phyloP scores from a whole-genome alignment of 2,329 filamentous ascomycete species.

The Fusarium torulosum region DNA sequence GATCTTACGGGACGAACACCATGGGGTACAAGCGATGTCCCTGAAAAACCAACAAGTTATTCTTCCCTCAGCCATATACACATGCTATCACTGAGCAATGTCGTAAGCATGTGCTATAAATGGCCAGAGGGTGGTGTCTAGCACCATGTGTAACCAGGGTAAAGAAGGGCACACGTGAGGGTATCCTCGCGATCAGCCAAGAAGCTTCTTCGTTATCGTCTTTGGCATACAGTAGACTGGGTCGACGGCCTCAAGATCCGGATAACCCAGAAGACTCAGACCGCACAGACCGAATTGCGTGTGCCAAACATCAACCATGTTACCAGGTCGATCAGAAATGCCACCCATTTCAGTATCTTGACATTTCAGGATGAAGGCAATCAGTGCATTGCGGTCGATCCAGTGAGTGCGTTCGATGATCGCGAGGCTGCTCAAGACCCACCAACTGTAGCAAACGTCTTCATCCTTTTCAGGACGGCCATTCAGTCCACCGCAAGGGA shows the following conservation, averaged over 20 bases:
- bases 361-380: constrained; percentile 84
- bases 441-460: constrained; percentile 99
- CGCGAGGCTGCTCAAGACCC: constrained; percentile 91
- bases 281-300: constrained; percentile 91
- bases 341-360: constrained; percentile 89
- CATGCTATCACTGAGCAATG: constrained; percentile 64
- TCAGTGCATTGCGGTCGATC: constrained; percentile 87
- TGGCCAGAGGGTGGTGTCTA: constrained; percentile 67
- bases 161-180: not conserved
- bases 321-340: constrained; percentile 88
- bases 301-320: constrained; percentile 98
- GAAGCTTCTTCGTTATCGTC: constrained; percentile 70
- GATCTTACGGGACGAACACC: constrained; percentile 48
- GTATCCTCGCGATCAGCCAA: constrained; percentile 53
- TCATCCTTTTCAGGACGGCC: constrained; percentile 95
- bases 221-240: constrained; percentile 89
- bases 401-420: constrained; percentile 92
- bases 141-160: not conserved
- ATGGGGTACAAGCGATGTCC: constrained; percentile 42
- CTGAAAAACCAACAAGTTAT: constrained; percentile 48
- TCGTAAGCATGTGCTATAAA: constrained; percentile 75
- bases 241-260: constrained; percentile 83
- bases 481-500: constrained; percentile 89
- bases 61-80: constrained; percentile 80
- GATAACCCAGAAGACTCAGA: constrained; percentile 83